Conservation (phyloP, 148 eudicot genomes). For the Salicornia ramosissima region DNA sequence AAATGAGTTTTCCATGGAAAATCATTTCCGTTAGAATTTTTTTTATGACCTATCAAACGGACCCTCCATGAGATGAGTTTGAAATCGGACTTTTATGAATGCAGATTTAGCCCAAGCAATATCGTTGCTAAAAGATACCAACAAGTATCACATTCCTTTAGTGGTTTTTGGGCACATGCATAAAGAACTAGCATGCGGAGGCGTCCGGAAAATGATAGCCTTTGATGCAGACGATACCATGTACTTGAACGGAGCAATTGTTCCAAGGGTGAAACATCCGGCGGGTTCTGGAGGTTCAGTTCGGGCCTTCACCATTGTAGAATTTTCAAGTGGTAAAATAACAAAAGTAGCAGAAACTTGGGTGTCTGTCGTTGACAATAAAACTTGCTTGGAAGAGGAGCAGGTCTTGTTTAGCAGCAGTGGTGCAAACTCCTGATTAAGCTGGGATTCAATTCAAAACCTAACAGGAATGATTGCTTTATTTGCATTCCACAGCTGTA, state of each 20-base stretch:
- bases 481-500: background rate
- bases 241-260: slow-evolving; percentile 82
- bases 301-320: slow-evolving; percentile 62
- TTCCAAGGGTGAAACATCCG: slow-evolving; percentile 58
- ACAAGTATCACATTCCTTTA: slow-evolving; percentile 49
- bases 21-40: too few species aligned
- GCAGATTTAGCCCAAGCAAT: slow-evolving; percentile 76
- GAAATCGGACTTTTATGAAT: slow-evolving; percentile 13
- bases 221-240: slow-evolving; percentile 54
- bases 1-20: too few species aligned
- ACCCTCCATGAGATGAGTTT: background rate
- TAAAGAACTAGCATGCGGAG: slow-evolving; percentile 58
- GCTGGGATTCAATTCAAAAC: background rate
- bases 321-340: slow-evolving; percentile 44
- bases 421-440: background rate
- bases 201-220: slow-evolving; percentile 69
- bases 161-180: slow-evolving; percentile 98
- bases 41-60: too few species aligned
- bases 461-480: background rate
- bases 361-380: slow-evolving; percentile 57
- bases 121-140: slow-evolving; percentile 51
- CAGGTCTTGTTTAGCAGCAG: slow-evolving; percentile 34
- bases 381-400: slow-evolving; percentile 41
- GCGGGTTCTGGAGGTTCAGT: slow-evolving; percentile 26
- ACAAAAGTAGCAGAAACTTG: slow-evolving; percentile 66